Base-by-base conservation (phyloP, 805 yeast genomes). In the Lipomyces chichibuensis region DNA sequence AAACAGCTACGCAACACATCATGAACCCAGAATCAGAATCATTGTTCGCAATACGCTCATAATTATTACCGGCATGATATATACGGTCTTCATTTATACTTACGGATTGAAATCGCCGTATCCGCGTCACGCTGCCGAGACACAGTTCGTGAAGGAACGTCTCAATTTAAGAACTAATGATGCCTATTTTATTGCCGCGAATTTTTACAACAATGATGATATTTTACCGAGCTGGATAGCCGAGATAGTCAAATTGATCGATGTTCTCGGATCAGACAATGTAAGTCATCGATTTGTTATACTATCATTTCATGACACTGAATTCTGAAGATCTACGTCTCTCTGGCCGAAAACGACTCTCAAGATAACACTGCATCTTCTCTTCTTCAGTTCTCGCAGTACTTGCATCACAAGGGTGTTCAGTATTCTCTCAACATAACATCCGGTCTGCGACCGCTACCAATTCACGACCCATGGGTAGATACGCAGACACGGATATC, bases 331-430 rank as follows among this genome's bases (percentile, higher is more conserved):
- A 66, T 66, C 11, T 65, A 61, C 37, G 14, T 67, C 27, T 67
- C 70, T 20, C 25, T 67, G 9, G 29, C 68, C 7, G 70, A 67
- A 37, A 67, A 67, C 32, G 70, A 67, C n/a, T 67, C 68, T 5
- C 33, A 20, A n/a, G 70, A 67, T 37, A 52, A 56, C 32, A 64
- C 70, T 7, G 70, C 67, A 4, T 64, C 67, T 8, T 56, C 29
- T 3, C 58, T 67, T 6, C 49, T 62, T 13, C 70, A 62, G 37
- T 60, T 67, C 29, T 27, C 65, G 17, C 60, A 65, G 20, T 65
- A 61, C 39, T 53, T 66, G 27, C 25, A 60, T n/a, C 63, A 63
- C 57, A 57, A 57, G n/a, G 54, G 56, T 23, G 46, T 67, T 43
- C 53, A 57, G 11, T 51, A 67, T 57, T 23, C 60, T n/a, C 37